phyloP scores from a whole-genome alignment of 148 eudicot species.

The Rhododendron vialii region DNA sequence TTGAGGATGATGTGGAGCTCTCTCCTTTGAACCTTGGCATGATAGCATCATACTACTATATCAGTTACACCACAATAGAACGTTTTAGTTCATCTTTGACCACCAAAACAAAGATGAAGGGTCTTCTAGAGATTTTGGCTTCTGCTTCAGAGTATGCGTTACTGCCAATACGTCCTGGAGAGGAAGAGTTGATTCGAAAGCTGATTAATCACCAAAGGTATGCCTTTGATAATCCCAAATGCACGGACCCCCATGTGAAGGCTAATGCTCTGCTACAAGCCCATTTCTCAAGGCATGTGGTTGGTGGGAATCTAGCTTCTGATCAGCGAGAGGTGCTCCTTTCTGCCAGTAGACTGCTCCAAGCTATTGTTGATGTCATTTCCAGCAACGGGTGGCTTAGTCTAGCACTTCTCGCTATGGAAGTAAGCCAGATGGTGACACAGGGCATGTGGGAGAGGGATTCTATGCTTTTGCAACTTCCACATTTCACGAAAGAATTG shows the following conservation, averaged over 20 bases:
- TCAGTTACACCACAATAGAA: constrained; percentile 89
- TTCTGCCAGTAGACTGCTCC: constrained; percentile 67
- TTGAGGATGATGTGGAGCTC: constrained; percentile 74
- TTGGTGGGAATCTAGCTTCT: constrained; percentile 69
- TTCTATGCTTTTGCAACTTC: constrained; percentile 86
- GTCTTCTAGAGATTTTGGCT: constrained; percentile 78
- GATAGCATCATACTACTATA: constrained; percentile 93
- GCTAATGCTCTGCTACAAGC: constrained; percentile 88
- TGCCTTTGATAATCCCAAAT: constrained; percentile 78
- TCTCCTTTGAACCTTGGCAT: constrained; percentile 82
- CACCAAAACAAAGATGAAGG: constrained; percentile 72
- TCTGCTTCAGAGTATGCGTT: constrained; percentile 86
- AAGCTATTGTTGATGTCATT: constrained; percentile 90
- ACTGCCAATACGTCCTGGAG: constrained; percentile 81
- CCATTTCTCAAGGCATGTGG: constrained; percentile 82
- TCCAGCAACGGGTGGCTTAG: constrained; percentile 91
- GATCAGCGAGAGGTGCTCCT: constrained; percentile 83
- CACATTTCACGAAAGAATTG: constrained; percentile 73
- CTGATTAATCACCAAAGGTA: constrained; percentile 76
- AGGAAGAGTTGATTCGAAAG: constrained; percentile 74
- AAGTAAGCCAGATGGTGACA: constrained; percentile 93
- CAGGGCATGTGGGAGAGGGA: constrained; percentile 99
- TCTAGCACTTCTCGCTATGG: constrained; percentile 87
- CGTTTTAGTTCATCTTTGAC: constrained; percentile 82
- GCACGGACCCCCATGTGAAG: constrained; percentile 81